Percentiles rank a stretch among this genome's conserved stretches.
These are phyloP conservation scores for Cryptococcus sp. DNA, from an alignment of 1,284 basidiomycete species.

Conservation along the genomic window DNA sequence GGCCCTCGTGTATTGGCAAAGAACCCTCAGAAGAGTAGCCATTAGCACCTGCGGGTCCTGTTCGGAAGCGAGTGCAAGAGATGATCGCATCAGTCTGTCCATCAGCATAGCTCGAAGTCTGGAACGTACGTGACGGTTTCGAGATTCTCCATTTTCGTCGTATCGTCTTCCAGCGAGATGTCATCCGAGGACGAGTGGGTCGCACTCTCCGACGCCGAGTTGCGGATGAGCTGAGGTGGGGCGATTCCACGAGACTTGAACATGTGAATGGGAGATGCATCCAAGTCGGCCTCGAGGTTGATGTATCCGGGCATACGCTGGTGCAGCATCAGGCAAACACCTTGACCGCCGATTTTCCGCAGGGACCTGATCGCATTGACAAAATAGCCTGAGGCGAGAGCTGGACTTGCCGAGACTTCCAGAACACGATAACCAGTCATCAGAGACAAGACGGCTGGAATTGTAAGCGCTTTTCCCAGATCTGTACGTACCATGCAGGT, in stretches of 20 bases:
- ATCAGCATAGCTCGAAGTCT: conserved; percentile 1
- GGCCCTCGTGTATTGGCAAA: conserved; percentile 34
- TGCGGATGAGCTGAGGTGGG: too few relatives aligned
- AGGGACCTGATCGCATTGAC: background rate
- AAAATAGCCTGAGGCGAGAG: background rate
- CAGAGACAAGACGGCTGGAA: background rate
- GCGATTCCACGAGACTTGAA: too few relatives aligned
- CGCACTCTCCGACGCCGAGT: background rate
- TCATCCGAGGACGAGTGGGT: conserved; percentile 3
- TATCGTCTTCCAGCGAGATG: background rate
- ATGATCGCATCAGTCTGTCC: conserved; percentile 31
- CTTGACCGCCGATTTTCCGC: background rate
- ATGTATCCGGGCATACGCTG: background rate
- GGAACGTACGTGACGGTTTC: conserved; percentile 7
- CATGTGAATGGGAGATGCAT: too few relatives aligned
- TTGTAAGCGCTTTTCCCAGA: background rate
- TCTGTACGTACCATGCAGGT: background rate
- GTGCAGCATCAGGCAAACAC: background rate
- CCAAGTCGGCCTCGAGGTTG: too few relatives aligned
- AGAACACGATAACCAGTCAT: background rate
- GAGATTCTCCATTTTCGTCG: conserved; percentile 1
- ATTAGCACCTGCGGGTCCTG: conserved; percentile 31
- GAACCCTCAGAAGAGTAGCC: conserved; percentile 28
- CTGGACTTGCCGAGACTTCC: background rate
- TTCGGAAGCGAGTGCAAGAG: conserved; percentile 33